A percentile compares a stretch with the other conserved stretches of the same genome.
These are phyloP conservation scores for Blastocystis sp. DNA, from an alignment of 352 stramenopile species.

Conservation along the genomic window DNA sequence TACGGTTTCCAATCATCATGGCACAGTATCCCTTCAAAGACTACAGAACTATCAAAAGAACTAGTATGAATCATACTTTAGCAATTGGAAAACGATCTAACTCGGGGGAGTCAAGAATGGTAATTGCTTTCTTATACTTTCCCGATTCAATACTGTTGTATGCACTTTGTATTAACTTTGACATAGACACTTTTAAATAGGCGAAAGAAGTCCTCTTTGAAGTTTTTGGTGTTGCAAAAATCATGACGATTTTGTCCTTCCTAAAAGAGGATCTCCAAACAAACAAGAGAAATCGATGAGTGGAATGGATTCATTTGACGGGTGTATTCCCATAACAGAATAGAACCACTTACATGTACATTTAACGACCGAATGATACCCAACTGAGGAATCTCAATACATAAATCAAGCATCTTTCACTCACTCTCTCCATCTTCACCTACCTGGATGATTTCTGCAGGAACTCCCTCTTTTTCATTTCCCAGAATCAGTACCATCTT, in stretches of 20 bases:
- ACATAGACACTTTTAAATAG: neutral
- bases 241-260: too few species aligned
- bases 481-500: conserved; percentile 82
- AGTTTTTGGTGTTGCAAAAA: too few species aligned
- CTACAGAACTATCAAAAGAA: neutral
- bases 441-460: conserved; percentile 78
- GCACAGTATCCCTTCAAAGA: conserved; percentile 14
- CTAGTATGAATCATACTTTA: neutral
- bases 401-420: conserved; percentile 75
- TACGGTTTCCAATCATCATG: conserved; percentile 1
- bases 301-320: neutral
- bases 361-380: conserved; percentile 83
- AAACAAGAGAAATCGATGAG: neutral
- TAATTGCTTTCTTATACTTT: conserved; percentile 52
- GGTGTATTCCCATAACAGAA: conserved; percentile 80
- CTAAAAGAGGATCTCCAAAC: too few species aligned
- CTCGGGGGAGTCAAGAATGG: conserved; percentile 32
- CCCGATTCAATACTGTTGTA: conserved; percentile 20
- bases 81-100: conserved; percentile 17
- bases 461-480: conserved; percentile 82
- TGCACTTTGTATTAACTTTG: conserved; percentile 55
- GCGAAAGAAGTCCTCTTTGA: too few species aligned
- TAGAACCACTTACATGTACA: conserved; percentile 81
- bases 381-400: conserved; percentile 84
- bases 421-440: neutral